Conservation (phyloP, 495 filamentous ascomycete genomes). For the Antarctomyces pellizariae region DNA sequence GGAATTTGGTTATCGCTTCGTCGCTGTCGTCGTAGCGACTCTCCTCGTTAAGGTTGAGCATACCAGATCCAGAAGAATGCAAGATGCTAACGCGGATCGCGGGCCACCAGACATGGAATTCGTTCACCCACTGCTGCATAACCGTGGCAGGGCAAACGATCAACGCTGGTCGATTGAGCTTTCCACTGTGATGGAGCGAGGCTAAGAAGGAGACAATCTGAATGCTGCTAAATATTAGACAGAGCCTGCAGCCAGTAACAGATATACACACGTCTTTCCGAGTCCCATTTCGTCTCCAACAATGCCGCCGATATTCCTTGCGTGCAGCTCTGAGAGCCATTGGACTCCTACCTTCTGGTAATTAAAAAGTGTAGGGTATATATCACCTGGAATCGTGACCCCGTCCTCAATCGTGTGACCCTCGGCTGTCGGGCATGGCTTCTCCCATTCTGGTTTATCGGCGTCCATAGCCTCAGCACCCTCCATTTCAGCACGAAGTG, state of each 20-base stretch:
- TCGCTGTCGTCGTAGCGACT: conserved; percentile 44
- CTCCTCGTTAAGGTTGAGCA: conserved; percentile 60
- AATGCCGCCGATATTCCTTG: conserved; percentile 76
- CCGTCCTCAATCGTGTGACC: conserved; percentile 52
- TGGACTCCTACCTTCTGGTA: conserved; percentile 92
- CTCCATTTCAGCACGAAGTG: conserved; percentile 15
- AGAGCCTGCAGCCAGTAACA: conserved; percentile 6
- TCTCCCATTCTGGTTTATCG: conserved; percentile 55
- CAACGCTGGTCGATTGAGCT: conserved; percentile 59
- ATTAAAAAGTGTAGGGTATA: conserved; percentile 72
- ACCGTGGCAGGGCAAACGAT: conserved; percentile 86
- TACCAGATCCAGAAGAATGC: conserved; percentile 85
- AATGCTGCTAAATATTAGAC: too few relatives aligned
- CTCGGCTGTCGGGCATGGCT: conserved; percentile 56
- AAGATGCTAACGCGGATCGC: conserved; percentile 82
- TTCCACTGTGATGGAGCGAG: conserved; percentile 70
- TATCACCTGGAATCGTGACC: conserved; percentile 69
- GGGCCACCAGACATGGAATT: conserved; percentile 97
- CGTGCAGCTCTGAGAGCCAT: conserved; percentile 88
- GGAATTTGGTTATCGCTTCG: conserved; percentile 21
- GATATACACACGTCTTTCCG: conserved; percentile 67
- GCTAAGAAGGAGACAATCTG: conserved; percentile 84
- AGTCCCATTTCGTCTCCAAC: conserved; percentile 96
- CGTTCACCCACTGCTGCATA: conserved; percentile 91
- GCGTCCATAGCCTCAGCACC: conserved; percentile 13